A percentile compares a stretch with the other conserved stretches of the same genome.
Conservation (phyloP, 2,329 filamentous ascomycete genomes). For the Trichoderma gracile region DNA sequence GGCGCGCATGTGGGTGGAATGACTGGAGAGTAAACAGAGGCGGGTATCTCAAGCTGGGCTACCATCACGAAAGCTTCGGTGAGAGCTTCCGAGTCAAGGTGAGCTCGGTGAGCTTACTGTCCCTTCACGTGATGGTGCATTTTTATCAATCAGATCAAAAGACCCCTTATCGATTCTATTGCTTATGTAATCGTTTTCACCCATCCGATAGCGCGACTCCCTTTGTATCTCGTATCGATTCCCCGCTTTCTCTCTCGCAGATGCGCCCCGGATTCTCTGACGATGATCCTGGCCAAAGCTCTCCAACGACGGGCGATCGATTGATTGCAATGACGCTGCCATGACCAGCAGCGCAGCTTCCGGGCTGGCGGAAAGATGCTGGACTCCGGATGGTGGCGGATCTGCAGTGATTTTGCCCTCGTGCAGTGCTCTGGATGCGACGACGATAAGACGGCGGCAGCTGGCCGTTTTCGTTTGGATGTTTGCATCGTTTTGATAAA, state of each 20-base stretch:
- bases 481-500: not conserved
- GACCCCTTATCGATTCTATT: not conserved
- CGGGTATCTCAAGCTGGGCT: not conserved
- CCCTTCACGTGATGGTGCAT: constrained; percentile 9
- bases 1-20: not conserved
- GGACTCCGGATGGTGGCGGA: not conserved
- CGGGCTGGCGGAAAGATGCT: not conserved
- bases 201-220: not conserved
- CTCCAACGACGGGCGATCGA: constrained; percentile 13
- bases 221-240: constrained; percentile 7
- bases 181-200: not conserved
- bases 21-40: not conserved
- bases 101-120: constrained; percentile 13
- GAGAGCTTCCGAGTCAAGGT: constrained; percentile 7
- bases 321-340: constrained; percentile 21
- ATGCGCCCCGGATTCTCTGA: constrained; percentile 20
- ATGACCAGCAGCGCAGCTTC: constrained; percentile 13
- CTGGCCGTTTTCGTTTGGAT: constrained; percentile 12
- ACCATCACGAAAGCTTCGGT: constrained; percentile 7
- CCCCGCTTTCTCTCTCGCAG: constrained; percentile 20
- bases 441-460: not conserved
- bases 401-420: not conserved
- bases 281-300: constrained; percentile 17
- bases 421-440: not conserved
- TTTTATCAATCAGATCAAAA: not conserved